Conservation (phyloP, 2,329 filamentous ascomycete species). For the Pyrenophora seminiperda region DNA sequence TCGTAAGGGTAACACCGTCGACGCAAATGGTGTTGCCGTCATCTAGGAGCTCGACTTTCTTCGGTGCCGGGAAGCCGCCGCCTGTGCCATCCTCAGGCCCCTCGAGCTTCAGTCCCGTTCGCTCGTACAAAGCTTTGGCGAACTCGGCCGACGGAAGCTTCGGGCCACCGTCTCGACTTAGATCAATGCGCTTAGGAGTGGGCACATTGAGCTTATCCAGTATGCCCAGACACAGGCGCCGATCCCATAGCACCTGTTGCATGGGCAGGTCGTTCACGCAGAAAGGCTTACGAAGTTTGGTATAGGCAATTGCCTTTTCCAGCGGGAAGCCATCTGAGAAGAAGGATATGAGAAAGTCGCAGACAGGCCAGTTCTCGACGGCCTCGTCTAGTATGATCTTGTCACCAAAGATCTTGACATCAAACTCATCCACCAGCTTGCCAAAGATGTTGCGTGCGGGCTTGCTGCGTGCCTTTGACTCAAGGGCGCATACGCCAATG, state of each 20-base stretch:
- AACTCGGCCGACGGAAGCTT: constrained; percentile 77
- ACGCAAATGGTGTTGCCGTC: constrained; percentile 87
- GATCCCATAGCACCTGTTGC: constrained; percentile 97
- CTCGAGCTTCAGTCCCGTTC: constrained; percentile 77
- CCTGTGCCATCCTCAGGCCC: constrained; percentile 71
- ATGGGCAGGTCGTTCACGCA: constrained; percentile 97
- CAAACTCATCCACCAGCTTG: constrained; percentile 89
- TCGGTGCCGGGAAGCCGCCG: constrained; percentile 61
- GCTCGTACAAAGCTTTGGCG: constrained; percentile 76
- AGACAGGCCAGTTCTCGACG: constrained; percentile 94
- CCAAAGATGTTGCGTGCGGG: constrained; percentile 96
- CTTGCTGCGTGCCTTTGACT: constrained; percentile 95
- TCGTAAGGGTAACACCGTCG: constrained; percentile 79
- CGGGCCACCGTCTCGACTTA: constrained; percentile 91
- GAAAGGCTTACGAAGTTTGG: constrained; percentile 89
- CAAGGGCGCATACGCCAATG: constrained; percentile 93
- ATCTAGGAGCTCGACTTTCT: constrained; percentile 82
- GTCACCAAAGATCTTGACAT: constrained; percentile 96
- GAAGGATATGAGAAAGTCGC: constrained; percentile 96
- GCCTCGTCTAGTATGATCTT: constrained; percentile 98
- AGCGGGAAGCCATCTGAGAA: constrained; percentile 97
- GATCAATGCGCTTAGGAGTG: constrained; percentile 85
- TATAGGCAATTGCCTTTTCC: constrained; percentile 96
- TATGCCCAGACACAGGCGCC: constrained; percentile 84
- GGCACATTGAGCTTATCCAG: constrained; percentile 88